Evolutionary conservation across 495 filamentous ascomycete species (phyloP), one percentile per base, ranked within the genome.

Genomic region (Usnea hakonensis): DNA sequence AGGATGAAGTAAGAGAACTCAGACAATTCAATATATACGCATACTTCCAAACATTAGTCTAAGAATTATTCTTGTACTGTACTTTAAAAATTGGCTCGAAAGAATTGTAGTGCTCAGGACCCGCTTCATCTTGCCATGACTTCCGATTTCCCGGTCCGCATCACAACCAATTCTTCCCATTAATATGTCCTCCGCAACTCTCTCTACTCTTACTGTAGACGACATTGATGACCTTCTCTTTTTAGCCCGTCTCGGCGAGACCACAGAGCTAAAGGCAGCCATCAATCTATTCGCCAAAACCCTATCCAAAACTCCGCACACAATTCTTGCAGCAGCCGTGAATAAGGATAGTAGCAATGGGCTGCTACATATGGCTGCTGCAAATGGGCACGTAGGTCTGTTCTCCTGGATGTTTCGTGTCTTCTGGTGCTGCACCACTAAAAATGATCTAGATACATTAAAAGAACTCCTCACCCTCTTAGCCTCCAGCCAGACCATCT

Each of bases 141-240:
- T 26, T 8, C n/a, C 3, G n/a, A 1, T 23, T 36, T 10, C 5
- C 17, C 58, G 0, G 5, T 48, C 13, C 16, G 19, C 10, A n/a
- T 16, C 37, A 23, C 26, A 37, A 10, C 6, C 17, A n/a, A 17
- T 4, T 14, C 14, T 0, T 16, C 35, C 33, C 11, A 17, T 60
- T 64, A 67, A 46, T 53, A 68, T 70, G 63, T 74, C 74, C 67
- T 68, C 74, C 21, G 65, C 69, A 57, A 73, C 72, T 52, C 69
- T 69, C 35, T 62, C 75, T 26, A 62, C 75, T 50, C 76, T 92
- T 61, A 82, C 81, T 30, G 82, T 85, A 69, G 92, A 96, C 50
- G 81, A 89, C 69, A 87, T 91, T 62, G 90, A 93, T 70, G 93
- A 96, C 70, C 84, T 96, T 65, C 81, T 96, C 64, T 96, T 94